phyloP scores from a whole-genome alignment of 345 rosid species.

The Eucalyptus curtisii region DNA sequence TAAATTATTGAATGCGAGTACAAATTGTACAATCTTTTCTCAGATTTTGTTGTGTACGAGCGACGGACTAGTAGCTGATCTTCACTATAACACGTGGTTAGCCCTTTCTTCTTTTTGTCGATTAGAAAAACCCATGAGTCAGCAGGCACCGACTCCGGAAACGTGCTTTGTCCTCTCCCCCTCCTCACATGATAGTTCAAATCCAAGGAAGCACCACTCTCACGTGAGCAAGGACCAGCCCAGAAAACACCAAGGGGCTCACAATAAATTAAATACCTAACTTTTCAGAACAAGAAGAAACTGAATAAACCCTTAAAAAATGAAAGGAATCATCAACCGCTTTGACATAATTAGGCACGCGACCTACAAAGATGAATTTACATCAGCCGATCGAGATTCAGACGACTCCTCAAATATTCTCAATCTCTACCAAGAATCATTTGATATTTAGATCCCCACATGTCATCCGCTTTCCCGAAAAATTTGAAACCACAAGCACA shows the following conservation, averaged over 20 bases:
- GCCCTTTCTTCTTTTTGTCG: background rate
- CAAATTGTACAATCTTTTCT: background rate
- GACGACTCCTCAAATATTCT: background rate
- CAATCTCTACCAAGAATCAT: background rate
- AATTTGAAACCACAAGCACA: background rate
- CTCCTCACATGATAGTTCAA: background rate
- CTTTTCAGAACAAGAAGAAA: background rate
- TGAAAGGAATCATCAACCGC: background rate
- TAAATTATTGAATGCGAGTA: background rate
- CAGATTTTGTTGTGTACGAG: background rate
- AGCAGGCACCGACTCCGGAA: background rate
- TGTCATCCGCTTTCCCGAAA: background rate
- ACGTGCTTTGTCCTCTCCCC: background rate
- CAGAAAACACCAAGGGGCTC: background rate
- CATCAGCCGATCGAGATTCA: background rate
- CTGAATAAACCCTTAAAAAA: background rate
- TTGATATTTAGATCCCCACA: background rate
- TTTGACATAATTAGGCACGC: background rate
- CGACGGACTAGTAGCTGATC: background rate
- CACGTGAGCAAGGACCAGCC: background rate
- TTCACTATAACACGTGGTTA: background rate
- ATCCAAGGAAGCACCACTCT: background rate
- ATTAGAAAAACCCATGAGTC: background rate
- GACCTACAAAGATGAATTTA: background rate
- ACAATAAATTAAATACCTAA: background rate